Base-by-base conservation (phyloP, 2,329 filamentous ascomycete genomes). In the Lomentospora prolificans region DNA sequence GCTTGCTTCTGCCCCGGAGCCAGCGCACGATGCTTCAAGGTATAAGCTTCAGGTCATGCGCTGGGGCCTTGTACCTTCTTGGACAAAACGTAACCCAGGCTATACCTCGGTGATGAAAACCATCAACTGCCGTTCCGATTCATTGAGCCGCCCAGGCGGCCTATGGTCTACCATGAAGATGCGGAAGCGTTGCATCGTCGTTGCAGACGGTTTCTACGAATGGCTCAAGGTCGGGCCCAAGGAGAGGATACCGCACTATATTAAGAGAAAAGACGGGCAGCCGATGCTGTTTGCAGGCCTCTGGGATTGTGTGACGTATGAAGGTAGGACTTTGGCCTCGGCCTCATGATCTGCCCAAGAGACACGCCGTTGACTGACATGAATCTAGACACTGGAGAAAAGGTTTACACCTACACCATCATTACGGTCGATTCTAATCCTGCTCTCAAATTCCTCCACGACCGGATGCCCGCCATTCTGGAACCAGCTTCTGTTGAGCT, bases 161-260 rank as follows among this genome's bases (percentile, higher is more conserved):
- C 88, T 97, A 84, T 97, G 94, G 94, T 86, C 81, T 44, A 83
- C 81, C 1, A 95, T 97, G 87, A 96, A 96, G 72, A 83, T 85
- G 59, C 82, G 80, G 62, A 96, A 96, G 71, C 79, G 94, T 28
- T 97, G 94, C 67, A 76, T 97, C 22, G 83, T 97, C 8, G 67
- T 96, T 4, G 90, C 89, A 8, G 87, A 96, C 69, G 94, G 94
- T 1, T 99, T 97, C 70, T 99, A 90, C 65, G 94, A 99, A 70
- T 97, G 94, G 94, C 74, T 95, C 58, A 92, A 92, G 69, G 89
- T 85, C 63, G 85, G 64, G 55, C 76, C 64, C 5, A 91, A 87
- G 62, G 86, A 94, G 55, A 95, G 89, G 70, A 73, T 92, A 1
- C 92, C 94, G 9, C 84, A 97, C 69, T 96, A 84, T 64, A 80